A percentile compares a stretch with the other conserved stretches of the same genome.
phyloP scores from a whole-genome alignment of 768 basidiomycete genomes.

The Termitomyces sp. region DNA sequence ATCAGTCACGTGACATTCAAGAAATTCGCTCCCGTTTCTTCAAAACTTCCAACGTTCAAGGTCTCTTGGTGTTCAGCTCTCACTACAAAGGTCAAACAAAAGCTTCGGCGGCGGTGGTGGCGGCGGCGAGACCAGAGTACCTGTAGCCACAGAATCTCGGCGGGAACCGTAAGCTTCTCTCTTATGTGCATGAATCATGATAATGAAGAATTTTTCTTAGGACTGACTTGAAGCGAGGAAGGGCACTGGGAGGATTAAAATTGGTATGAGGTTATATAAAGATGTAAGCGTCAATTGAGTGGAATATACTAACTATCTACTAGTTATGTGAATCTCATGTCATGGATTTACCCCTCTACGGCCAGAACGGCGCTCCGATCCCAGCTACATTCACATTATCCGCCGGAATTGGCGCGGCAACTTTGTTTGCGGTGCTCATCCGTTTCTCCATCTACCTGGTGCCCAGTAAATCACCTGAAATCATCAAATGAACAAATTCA shows the following conservation, averaged over 20 bases:
- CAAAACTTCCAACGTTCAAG: no score
- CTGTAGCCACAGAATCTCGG: neutral
- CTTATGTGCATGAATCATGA: neutral
- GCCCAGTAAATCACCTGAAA: neutral
- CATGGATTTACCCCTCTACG: constrained; percentile 57
- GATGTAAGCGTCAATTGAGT: no score
- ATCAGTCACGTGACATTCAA: neutral
- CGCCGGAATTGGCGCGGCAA: neutral
- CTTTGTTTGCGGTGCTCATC: neutral
- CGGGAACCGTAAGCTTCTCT: neutral
- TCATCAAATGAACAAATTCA: neutral
- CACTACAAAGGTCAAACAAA: no score
- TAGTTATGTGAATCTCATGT: constrained; percentile 70
- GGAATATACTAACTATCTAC: constrained; percentile 2
- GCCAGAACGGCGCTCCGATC: constrained; percentile 38
- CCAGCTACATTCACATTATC: constrained; percentile 1
- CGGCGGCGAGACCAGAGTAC: neutral
- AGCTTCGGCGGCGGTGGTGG: neutral
- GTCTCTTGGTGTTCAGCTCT: neutral
- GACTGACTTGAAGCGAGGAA: neutral
- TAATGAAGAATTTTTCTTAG: neutral
- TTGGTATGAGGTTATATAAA: constrained; percentile 14
- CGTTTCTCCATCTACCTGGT: neutral
- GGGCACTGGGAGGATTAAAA: neutral
- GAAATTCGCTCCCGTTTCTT: no score